Base-by-base conservation (phyloP, 345 rosid species). In the Lepidium didymum region DNA sequence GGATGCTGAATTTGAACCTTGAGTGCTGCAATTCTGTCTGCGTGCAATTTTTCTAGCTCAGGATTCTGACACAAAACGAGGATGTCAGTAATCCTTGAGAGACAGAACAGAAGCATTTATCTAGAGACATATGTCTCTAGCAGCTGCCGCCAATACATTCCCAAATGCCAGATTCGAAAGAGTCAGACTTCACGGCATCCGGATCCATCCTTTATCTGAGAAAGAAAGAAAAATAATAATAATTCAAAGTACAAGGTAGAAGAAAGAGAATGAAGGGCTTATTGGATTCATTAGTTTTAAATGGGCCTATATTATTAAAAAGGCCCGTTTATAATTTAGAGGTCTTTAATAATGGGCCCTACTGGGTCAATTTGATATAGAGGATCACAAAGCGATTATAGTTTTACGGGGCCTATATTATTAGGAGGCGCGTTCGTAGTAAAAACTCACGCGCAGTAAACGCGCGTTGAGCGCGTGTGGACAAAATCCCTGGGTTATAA, bases 81-180 rank as follows among this genome's bases (percentile, higher is more conserved):
- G 44, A 27, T 36, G 34, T 35, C 49, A 67, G 69, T 50, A 51
- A n/a, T 18, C 11, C 38, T 3, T 25, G 3, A 70, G 50, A 50
- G 15, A 44, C 21, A 12, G 13, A 10, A 71, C 19, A 25, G 10
- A 56, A 13, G 27, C 23, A 16, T 54, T 62, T 56, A 25, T 14
- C n/a, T 47, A 10, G 8, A 21, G n/a, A 47, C 4, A 40, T 5
- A 16, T 97, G 79, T 93, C 97, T 21, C 96, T 91, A 64, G 98
- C 98, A 50, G 97, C 98, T 14, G 97, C 98, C 2, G 96, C 97
- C 80, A 87, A 73, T 58, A 93, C 94, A 79, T 90, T 90, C 31
- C 98, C 97, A 25, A 90, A 93, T 6, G 94, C 92, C 53, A 93
- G 72, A 74, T 87, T 93, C 4, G 94, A 81, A 40, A 93, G 72